Evolutionary conservation across 495 filamentous ascomycete species (phyloP).

Genomic region (Friedmanniomyces endolithicus): DNA sequence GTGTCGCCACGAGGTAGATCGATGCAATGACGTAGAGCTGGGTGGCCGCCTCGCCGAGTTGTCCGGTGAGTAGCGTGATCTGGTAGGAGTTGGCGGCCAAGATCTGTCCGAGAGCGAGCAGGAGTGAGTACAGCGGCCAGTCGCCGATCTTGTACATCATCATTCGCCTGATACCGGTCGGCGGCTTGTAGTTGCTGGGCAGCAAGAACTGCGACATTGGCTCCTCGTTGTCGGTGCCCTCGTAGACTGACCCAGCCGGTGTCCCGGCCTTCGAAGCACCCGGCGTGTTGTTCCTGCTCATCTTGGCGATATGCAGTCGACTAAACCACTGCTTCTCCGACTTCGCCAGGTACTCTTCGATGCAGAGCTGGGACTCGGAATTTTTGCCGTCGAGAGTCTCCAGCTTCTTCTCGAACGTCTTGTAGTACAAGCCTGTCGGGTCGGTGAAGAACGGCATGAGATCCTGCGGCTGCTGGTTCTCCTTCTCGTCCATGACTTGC

Average conservation of each 20-base stretch:
- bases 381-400: constrained; percentile 40
- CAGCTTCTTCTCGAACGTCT: constrained; percentile 44
- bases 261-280: constrained; percentile 1
- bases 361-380: constrained; percentile 45
- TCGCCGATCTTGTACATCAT: constrained; percentile 36
- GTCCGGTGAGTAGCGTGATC: constrained; percentile 51
- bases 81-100: constrained; percentile 58
- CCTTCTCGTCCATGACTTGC: constrained; percentile 15
- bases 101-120: constrained; percentile 56
- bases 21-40: constrained; percentile 52
- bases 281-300: constrained; percentile 12
- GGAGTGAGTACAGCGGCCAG: constrained; percentile 59
- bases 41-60: constrained; percentile 45
- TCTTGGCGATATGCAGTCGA: constrained; percentile 43
- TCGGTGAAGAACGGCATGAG: constrained; percentile 60
- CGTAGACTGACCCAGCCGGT: constrained; percentile 14
- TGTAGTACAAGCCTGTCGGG: constrained; percentile 43
- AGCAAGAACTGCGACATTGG: constrained; percentile 45
- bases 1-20: constrained; percentile 48
- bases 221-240: constrained; percentile 7
- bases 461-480: constrained; percentile 47
- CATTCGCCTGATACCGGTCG: constrained; percentile 45
- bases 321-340: constrained; percentile 56
- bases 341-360: constrained; percentile 49
- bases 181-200: constrained; percentile 51